These are phyloP conservation scores for Priceomyces melissophilus DNA, from an alignment of 805 yeast species.

Conservation along the genomic window DNA sequence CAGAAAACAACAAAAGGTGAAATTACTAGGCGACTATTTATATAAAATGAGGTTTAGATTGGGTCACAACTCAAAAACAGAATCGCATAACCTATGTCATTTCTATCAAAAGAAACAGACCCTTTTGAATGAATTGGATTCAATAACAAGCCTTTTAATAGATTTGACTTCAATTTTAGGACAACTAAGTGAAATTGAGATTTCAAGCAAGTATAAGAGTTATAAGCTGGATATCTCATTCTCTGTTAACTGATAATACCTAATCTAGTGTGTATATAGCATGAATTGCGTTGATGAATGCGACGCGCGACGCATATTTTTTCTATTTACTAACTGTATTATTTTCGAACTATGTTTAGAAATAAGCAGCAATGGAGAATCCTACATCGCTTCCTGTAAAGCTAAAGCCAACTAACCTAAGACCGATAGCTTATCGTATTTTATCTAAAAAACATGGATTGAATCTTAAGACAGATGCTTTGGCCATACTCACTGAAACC, in stretches of 20 bases:
- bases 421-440: conserved; percentile 90
- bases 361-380: conserved; percentile 11
- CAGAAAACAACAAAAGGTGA: conserved; percentile 10
- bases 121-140: conserved; percentile 12
- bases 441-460: conserved; percentile 90
- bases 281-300: not conserved
- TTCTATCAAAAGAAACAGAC: conserved; percentile 12
- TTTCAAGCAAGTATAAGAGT: not conserved
- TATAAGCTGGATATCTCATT: not conserved
- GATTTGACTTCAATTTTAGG: conserved; percentile 8
- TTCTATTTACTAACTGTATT: not conserved
- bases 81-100: conserved; percentile 4
- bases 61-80: conserved; percentile 1
- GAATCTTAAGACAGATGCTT: conserved; percentile 82
- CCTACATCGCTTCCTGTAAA: conserved; percentile 57
- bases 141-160: conserved; percentile 10
- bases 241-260: too few species aligned
- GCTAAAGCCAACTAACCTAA: conserved; percentile 73
- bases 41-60: conserved; percentile 4
- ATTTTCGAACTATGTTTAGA: not conserved
- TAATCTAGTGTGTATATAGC: too few species aligned
- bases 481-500: conserved; percentile 66
- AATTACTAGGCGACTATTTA: conserved; percentile 9
- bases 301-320: too few species aligned
- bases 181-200: conserved; percentile 6